phyloP scores from a whole-genome alignment of 1,139 yeast species.

The Zhuliangozyma blackwelliae region DNA sequence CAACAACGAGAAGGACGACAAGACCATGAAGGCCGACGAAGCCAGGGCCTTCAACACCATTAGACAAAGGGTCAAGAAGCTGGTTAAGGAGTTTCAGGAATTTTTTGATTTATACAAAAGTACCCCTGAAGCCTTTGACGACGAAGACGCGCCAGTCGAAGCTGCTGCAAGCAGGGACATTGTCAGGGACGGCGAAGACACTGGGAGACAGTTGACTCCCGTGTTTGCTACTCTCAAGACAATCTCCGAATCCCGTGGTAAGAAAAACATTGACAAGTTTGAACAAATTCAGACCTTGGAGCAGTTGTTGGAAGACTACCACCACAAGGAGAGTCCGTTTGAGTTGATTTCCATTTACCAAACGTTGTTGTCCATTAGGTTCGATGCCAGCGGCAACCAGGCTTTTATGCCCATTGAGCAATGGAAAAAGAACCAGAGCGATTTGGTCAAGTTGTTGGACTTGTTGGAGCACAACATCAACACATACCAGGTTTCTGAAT shows the following conservation, averaged over 20 bases:
- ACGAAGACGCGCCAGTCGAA: constrained; percentile 45
- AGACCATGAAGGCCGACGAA: constrained; percentile 77
- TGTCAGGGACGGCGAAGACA: constrained; percentile 15
- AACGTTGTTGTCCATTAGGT: constrained; percentile 82
- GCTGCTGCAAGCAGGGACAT: constrained; percentile 15
- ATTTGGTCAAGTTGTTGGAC: constrained; percentile 58
- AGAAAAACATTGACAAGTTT: constrained; percentile 80
- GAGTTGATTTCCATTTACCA: constrained; percentile 77
- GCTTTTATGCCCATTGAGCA: constrained; percentile 74
- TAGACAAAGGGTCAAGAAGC: constrained; percentile 85
- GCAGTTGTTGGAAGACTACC: constrained; percentile 44
- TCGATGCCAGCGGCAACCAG: constrained; percentile 69
- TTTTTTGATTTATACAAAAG: constrained; percentile 59
- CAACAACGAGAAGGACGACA: constrained; percentile 57
- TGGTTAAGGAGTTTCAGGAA: constrained; percentile 60
- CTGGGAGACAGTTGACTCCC: constrained; percentile 31
- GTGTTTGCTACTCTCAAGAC: constrained; percentile 72
- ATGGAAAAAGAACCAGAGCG: constrained; percentile 71
- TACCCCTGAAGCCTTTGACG: constrained; percentile 73
- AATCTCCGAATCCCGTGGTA: constrained; percentile 89
- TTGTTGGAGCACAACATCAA: constrained; percentile 60
- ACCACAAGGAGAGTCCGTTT: constrained; percentile 43
- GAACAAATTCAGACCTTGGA: constrained; percentile 78
- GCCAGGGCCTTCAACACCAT: constrained; percentile 85
- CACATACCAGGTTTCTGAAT: constrained; percentile 70